Conservation (phyloP, 768 basidiomycete genomes). For the Boletellus ananas region DNA sequence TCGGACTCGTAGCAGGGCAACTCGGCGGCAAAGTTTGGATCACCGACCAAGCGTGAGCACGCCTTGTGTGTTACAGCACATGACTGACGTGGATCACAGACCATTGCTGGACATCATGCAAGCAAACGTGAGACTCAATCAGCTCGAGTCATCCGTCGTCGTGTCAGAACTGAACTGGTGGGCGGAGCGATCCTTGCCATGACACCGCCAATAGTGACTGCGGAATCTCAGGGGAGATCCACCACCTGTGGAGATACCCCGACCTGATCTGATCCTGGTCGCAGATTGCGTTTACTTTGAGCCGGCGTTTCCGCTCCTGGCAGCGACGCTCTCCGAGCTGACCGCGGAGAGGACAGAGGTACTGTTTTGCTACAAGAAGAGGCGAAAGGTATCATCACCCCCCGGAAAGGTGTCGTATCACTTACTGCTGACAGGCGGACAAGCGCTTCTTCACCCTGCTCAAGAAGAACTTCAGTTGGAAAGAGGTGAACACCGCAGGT, state of each 20-base stretch:
- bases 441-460: constrained; percentile 80
- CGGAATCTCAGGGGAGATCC: constrained; percentile 56
- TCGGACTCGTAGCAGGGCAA: constrained; percentile 77
- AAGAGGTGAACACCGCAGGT: constrained; percentile 41
- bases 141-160: constrained; percentile 45
- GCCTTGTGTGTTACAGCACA: constrained; percentile 4
- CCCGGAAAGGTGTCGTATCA: not conserved
- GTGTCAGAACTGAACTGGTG: constrained; percentile 84
- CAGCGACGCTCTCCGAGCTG: constrained; percentile 71
- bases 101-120: constrained; percentile 77
- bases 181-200: constrained; percentile 21
- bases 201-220: constrained; percentile 1
- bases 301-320: constrained; percentile 84
- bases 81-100: constrained; percentile 38
- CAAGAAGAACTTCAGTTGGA: constrained; percentile 75
- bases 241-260: constrained; percentile 43
- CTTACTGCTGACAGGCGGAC: constrained; percentile 58
- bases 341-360: constrained; percentile 57
- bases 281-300: constrained; percentile 98
- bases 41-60: constrained; percentile 76
- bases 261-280: constrained; percentile 72
- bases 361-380: constrained; percentile 91
- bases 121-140: constrained; percentile 67
- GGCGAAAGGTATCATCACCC: constrained; percentile 64
- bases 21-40: constrained; percentile 71